These are phyloP conservation scores for Linnemannia hyalina DNA, from an alignment of 192 early-diverging fungal genomes.

Conservation along the genomic window DNA sequence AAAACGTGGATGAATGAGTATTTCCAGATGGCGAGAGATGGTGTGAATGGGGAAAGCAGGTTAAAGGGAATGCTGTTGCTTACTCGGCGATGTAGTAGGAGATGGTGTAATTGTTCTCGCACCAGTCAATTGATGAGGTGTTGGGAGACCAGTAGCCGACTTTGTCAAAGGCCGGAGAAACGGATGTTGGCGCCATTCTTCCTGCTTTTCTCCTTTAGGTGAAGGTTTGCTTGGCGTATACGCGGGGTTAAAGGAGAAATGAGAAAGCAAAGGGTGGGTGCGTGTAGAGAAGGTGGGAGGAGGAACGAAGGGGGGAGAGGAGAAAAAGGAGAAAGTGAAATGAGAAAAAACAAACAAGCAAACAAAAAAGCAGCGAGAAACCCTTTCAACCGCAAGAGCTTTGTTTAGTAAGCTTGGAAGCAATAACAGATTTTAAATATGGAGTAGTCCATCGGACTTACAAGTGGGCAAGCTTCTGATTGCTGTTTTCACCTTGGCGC, in stretches of 20 bases:
- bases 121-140: slow-evolving; percentile 54
- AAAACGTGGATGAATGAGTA: not conserved
- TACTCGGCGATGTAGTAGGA: slow-evolving; percentile 68
- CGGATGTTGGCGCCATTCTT: slow-evolving; percentile 15
- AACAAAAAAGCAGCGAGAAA: too few relatives aligned
- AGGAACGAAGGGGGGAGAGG: not conserved
- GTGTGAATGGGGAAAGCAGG: not conserved
- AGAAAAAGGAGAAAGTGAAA: not conserved
- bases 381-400: too few relatives aligned
- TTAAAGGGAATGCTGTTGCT: not conserved
- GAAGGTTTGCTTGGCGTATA: too few relatives aligned
- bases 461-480: too few relatives aligned
- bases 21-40: not conserved
- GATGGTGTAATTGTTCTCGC: slow-evolving; percentile 61
- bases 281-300: not conserved
- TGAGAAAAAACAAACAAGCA: too few relatives aligned
- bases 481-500: too few relatives aligned
- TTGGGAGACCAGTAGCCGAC: slow-evolving; percentile 47
- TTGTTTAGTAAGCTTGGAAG: too few relatives aligned
- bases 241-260: too few relatives aligned
- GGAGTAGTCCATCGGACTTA: too few relatives aligned
- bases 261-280: not conserved
- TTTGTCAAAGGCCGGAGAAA: slow-evolving; percentile 8
- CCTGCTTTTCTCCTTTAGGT: not conserved
- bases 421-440: too few relatives aligned